phyloP scores from a whole-genome alignment of 139 green algal species.

The Nannochloris sp. region DNA sequence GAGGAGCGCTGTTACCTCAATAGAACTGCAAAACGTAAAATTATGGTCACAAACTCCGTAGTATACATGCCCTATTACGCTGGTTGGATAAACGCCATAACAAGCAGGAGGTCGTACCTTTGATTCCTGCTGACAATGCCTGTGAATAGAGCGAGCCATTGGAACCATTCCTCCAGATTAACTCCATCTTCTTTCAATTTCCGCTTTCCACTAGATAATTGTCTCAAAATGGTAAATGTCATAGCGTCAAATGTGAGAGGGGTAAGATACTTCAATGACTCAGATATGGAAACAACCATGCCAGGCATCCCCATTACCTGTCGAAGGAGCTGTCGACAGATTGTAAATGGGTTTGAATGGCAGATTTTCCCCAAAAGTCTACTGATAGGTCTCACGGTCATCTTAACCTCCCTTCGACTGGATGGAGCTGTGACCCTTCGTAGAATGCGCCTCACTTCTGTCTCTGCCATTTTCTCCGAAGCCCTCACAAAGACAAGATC shows the following conservation, averaged over 20 bases:
- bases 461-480: slow-evolving; percentile 30
- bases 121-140: slow-evolving; percentile 25
- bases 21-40: not conserved
- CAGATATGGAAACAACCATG: slow-evolving; percentile 58
- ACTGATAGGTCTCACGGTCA: slow-evolving; percentile 34
- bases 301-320: slow-evolving; percentile 48
- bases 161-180: slow-evolving; percentile 67
- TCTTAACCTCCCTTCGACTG: slow-evolving; percentile 37
- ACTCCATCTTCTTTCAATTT: slow-evolving; percentile 71
- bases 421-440: slow-evolving; percentile 39
- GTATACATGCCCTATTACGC: no score
- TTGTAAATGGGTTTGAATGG: slow-evolving; percentile 34
- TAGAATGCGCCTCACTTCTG: slow-evolving; percentile 38
- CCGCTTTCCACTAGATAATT: slow-evolving; percentile 26
- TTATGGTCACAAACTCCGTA: no score
- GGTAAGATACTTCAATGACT: slow-evolving; percentile 65
- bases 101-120: not conserved
- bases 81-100: no score
- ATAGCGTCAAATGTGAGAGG: slow-evolving; percentile 51
- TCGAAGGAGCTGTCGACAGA: slow-evolving; percentile 37
- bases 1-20: slow-evolving; percentile 45
- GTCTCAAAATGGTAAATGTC: slow-evolving; percentile 56
- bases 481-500: slow-evolving; percentile 30
- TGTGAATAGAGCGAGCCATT: slow-evolving; percentile 56
- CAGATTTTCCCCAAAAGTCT: slow-evolving; percentile 53